These are phyloP conservation scores for Colletotrichum lupini DNA, from an alignment of 2,329 filamentous ascomycete species.

Conservation along the genomic window DNA sequence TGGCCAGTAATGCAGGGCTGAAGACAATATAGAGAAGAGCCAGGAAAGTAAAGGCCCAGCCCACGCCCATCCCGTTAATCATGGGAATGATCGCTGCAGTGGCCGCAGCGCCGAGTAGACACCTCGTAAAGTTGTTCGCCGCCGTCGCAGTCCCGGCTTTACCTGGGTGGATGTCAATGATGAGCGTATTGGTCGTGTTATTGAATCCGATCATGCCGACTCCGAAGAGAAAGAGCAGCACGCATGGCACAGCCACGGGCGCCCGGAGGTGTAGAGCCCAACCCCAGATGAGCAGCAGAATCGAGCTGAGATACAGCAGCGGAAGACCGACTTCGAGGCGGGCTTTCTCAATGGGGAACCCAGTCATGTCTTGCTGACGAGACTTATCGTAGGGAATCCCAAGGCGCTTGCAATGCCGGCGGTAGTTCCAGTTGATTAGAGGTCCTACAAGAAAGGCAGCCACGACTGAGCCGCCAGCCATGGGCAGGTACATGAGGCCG, in stretches of 20 bases:
- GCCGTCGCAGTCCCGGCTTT: conserved; percentile 65
- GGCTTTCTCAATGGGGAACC: conserved; percentile 63
- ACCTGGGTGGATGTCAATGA: conserved; percentile 66
- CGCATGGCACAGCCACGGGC: conserved; percentile 57
- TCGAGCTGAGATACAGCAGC: conserved; percentile 60
- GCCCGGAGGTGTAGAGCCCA: conserved; percentile 59
- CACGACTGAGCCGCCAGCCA: conserved; percentile 60
- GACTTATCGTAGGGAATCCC: conserved; percentile 65
- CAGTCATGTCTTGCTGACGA: conserved; percentile 59
- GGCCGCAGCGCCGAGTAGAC: conserved; percentile 63
- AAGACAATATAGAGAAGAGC: conserved; percentile 54
- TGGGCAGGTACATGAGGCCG: conserved; percentile 64
- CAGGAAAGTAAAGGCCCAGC: conserved; percentile 63
- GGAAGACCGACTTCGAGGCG: conserved; percentile 62
- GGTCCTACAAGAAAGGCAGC: conserved; percentile 61
- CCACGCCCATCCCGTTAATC: conserved; percentile 60
- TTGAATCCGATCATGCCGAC: conserved; percentile 64
- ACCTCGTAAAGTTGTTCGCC: conserved; percentile 66
- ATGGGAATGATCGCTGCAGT: conserved; percentile 64
- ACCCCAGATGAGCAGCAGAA: conserved; percentile 60
- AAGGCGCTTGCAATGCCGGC: conserved; percentile 65
- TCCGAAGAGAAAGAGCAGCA: conserved; percentile 59
- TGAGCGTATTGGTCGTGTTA: conserved; percentile 62
- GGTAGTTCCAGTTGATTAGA: conserved; percentile 75
- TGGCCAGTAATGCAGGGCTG: conserved; percentile 51